Percentiles rank a stretch among this genome's conserved stretches.
Evolutionary conservation across 2,329 filamentous ascomycete genomes (phyloP).

Genomic region (Fusarium mexicanum): DNA sequence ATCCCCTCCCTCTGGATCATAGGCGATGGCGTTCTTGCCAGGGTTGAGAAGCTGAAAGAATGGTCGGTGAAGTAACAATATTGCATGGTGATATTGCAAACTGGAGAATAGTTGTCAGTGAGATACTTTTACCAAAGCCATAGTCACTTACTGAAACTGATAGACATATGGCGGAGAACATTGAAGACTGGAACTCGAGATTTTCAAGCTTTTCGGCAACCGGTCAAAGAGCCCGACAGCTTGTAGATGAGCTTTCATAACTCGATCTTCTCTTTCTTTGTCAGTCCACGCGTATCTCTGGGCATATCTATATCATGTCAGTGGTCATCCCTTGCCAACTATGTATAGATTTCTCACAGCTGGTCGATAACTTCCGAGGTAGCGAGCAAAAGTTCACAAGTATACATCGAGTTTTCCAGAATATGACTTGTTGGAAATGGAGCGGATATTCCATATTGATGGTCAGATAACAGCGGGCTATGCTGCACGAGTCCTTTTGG

Average conservation of each 20-base stretch:
- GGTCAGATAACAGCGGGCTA: background rate
- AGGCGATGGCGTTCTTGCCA: slow-evolving; percentile 5
- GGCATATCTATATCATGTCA: background rate
- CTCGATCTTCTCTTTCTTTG: slow-evolving; percentile 1
- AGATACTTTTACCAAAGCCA: accelerated
- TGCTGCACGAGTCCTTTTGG: background rate
- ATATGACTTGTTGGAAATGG: background rate
- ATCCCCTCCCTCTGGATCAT: slow-evolving; percentile 26
- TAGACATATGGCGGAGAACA: slow-evolving; percentile 11
- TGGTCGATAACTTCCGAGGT: slow-evolving; percentile 6
- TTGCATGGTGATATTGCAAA: background rate
- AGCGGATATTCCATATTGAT: background rate
- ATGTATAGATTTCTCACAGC: background rate
- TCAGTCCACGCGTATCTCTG: slow-evolving; percentile 4
- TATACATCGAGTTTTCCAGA: background rate
- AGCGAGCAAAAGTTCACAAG: background rate
- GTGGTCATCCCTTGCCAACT: accelerated
- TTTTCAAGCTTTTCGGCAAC: slow-evolving; percentile 5
- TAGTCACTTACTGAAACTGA: background rate
- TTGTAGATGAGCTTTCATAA: slow-evolving; percentile 5
- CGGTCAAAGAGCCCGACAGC: background rate
- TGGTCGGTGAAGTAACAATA: background rate
- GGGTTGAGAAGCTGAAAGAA: slow-evolving; percentile 12
- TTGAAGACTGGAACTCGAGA: background rate
- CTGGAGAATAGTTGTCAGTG: background rate